Base-by-base conservation (phyloP, 306 rosid species). In the Sechiopsis laciniata region DNA sequence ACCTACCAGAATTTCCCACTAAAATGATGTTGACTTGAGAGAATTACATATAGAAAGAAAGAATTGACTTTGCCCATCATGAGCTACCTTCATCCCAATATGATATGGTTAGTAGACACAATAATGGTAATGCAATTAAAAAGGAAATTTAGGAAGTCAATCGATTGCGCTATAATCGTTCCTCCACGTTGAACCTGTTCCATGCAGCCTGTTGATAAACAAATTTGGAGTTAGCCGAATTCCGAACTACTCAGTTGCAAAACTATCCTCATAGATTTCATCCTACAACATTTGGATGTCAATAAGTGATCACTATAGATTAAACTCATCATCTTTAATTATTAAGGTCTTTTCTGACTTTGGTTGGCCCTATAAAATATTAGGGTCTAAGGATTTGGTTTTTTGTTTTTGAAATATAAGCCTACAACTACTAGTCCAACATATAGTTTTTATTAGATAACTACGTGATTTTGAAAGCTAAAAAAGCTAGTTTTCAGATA, bases 131-230 rank as follows among this genome's bases (percentile, higher is more conserved):
- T 67, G 35, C 35, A 67, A 67, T 12, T 8, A 26, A 26, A 26
- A 45, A 45, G 11, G 17, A 67, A 45, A 37, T 20, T 52, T 77
- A 46, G 72, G 51, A 65, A 54, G 70, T 66, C 51, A 17, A 80
- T 62, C 75, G n/a, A 21, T n/a, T 15, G 6, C 10, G 46, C 24
- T 74, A 37, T 55, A 71, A 90, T 65, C 98, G 85, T 80, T 93
- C 97, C 80, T 93, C 98, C 75, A 74, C 71, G 78, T 89, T 87
- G 90, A 90, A 93, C 84, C 83, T 90, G 85, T 86, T 93, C 97
- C 98, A 90, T 74, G 97, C 97, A 26, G 91, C 98, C 98, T 92
- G 88, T 19, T 76, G 53, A 76, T 45, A 45, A 55, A 51, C 40
- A 21, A 8, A 58, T 20, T 58, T 58, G 14, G 24, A 24, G 37